A percentile compares a stretch with the other conserved stretches of the same genome.
Conservation (phyloP, 2,329 filamentous ascomycete genomes). For the Cryphonectria nitschkei region DNA sequence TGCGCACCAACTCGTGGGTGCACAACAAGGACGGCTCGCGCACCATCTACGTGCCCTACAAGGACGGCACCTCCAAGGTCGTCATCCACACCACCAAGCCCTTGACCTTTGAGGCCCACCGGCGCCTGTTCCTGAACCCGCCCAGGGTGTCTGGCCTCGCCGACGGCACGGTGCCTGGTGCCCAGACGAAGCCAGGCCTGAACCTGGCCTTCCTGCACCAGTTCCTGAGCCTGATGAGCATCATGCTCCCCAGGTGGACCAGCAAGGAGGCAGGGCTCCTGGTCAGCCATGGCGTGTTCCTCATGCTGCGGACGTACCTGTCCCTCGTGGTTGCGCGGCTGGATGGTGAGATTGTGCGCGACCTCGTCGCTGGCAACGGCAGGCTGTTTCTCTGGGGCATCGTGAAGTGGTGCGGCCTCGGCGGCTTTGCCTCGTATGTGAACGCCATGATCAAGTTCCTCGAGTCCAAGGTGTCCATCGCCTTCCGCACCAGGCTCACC, state of each 20-base stretch:
- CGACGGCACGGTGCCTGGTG: slow-evolving; percentile 77
- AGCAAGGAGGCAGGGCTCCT: slow-evolving; percentile 94
- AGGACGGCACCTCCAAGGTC: slow-evolving; percentile 85
- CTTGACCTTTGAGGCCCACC: slow-evolving; percentile 94
- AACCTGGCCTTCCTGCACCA: slow-evolving; percentile 97
- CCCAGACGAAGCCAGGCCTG: slow-evolving; percentile 89
- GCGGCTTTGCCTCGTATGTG: slow-evolving; percentile 91
- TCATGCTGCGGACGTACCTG: slow-evolving; percentile 91
- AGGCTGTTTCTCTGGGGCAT: slow-evolving; percentile 87
- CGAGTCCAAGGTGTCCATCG: slow-evolving; percentile 96
- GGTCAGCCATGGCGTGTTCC: slow-evolving; percentile 84
- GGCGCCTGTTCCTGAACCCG: slow-evolving; percentile 88
- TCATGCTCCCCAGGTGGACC: slow-evolving; percentile 94
- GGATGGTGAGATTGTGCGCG: slow-evolving; percentile 94
- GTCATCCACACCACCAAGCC: slow-evolving; percentile 88
- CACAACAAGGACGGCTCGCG: slow-evolving; percentile 93
- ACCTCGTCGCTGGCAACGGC: slow-evolving; percentile 93
- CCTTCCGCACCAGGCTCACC: slow-evolving; percentile 92
- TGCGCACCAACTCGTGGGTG: slow-evolving; percentile 90
- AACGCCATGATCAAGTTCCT: slow-evolving; percentile 99
- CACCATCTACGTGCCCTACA: slow-evolving; percentile 94
- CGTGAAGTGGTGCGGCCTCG: slow-evolving; percentile 92
- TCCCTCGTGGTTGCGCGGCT: slow-evolving; percentile 90
- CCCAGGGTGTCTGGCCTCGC: slow-evolving; percentile 79
- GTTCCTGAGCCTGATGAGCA: slow-evolving; percentile 92